Conservation (phyloP, 1,284 basidiomycete genomes). For the Puccinia hordei region DNA sequence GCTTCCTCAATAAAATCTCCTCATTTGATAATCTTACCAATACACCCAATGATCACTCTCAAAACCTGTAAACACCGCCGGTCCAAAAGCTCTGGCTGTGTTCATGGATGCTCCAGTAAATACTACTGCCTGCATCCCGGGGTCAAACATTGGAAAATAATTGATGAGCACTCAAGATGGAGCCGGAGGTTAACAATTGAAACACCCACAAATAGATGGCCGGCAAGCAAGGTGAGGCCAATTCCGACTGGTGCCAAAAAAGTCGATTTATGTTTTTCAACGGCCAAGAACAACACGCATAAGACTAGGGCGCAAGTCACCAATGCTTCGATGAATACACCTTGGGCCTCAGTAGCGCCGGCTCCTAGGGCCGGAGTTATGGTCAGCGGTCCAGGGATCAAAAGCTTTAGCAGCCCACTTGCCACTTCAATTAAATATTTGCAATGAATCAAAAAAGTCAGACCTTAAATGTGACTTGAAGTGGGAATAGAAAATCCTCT, state of each 20-base stretch:
- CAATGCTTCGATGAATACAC: constrained; percentile 45
- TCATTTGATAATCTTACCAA: constrained; percentile 24
- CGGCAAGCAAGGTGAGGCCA: constrained; percentile 70
- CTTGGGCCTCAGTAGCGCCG: constrained; percentile 29
- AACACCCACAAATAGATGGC: constrained; percentile 65
- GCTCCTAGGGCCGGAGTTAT: constrained; percentile 39
- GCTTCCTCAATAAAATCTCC: not conserved
- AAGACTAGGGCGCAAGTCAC: constrained; percentile 43
- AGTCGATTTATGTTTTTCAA: constrained; percentile 66
- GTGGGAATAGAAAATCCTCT: not conserved
- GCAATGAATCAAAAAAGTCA: not conserved
- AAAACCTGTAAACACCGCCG: constrained; percentile 47
- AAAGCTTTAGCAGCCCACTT: constrained; percentile 17
- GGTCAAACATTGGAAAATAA: not conserved
- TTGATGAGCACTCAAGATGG: not conserved
- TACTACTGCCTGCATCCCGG: constrained; percentile 15
- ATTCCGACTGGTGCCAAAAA: constrained; percentile 75
- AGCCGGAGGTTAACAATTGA: not conserved
- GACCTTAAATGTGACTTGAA: not conserved
- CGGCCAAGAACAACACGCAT: constrained; percentile 43
- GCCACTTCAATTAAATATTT: constrained; percentile 21
- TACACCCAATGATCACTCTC: constrained; percentile 47
- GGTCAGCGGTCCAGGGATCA: constrained; percentile 43
- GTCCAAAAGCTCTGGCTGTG: constrained; percentile 49
- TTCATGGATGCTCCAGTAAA: constrained; percentile 51